phyloP scores from a whole-genome alignment of 768 basidiomycete species.

The Pleurotus pulmonarius region DNA sequence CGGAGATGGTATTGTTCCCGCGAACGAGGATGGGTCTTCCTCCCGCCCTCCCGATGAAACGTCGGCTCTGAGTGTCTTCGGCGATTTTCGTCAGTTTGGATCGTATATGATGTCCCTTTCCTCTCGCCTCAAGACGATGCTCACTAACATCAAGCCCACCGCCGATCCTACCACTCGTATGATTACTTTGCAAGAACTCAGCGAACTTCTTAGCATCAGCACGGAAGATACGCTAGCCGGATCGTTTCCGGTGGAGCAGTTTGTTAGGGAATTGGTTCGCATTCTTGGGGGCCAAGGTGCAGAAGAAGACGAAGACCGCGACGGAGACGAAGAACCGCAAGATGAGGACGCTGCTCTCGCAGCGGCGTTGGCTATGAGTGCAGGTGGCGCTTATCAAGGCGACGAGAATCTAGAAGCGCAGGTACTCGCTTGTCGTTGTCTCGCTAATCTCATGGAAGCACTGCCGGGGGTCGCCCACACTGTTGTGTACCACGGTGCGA shows the following conservation, averaged over 20 bases:
- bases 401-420: conserved; percentile 92
- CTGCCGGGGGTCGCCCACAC: conserved; percentile 96
- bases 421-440: conserved; percentile 91
- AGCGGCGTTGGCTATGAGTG: conserved; percentile 81
- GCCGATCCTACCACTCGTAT: conserved; percentile 85
- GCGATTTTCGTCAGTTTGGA: conserved; percentile 84
- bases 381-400: conserved; percentile 63
- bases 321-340: conserved; percentile 62
- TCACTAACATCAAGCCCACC: conserved; percentile 82
- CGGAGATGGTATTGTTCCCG: conserved; percentile 25
- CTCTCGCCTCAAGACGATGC: conserved; percentile 83
- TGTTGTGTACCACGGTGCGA: conserved; percentile 97
- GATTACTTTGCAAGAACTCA: conserved; percentile 88
- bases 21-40: conserved; percentile 28
- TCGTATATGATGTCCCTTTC: conserved; percentile 92
- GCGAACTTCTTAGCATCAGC: conserved; percentile 91
- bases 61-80: conserved; percentile 76
- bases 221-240: conserved; percentile 96
- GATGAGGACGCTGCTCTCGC: conserved; percentile 89
- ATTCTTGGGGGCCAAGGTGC: conserved; percentile 81
- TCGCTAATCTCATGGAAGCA: conserved; percentile 99
- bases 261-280: conserved; percentile 87
- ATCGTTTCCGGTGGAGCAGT: conserved; percentile 92
- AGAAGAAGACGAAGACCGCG: conserved; percentile 73
- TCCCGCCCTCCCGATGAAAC: conserved; percentile 57